These are phyloP conservation scores for Persicaria tinctoria DNA, from an alignment of 148 eudicot genomes.

Conservation along the genomic window DNA sequence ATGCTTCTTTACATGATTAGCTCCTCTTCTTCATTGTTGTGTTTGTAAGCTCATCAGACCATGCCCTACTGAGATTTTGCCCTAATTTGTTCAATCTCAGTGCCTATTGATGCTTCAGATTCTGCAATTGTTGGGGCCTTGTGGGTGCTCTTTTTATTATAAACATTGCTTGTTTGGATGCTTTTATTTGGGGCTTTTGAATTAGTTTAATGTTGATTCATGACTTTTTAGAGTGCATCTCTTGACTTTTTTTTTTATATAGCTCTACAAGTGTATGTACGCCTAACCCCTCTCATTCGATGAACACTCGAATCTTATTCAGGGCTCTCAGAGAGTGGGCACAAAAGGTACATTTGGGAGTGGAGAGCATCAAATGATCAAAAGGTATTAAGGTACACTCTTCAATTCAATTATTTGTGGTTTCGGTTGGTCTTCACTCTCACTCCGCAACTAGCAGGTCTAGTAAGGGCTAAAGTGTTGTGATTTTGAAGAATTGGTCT, in stretches of 20 bases:
- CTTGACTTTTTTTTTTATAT: not conserved
- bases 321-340: constrained; percentile 1
- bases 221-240: not conserved
- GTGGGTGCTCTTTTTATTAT: not conserved
- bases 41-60: no score
- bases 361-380: constrained; percentile 7
- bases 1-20: no score
- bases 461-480: no score
- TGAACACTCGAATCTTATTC: constrained; percentile 9
- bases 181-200: not conserved
- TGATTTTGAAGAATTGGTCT: no score
- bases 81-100: no score
- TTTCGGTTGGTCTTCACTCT: no score
- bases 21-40: no score
- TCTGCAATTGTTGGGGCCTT: not conserved
- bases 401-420: no score
- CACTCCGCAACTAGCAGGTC: no score
- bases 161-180: constrained; percentile 1
- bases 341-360: not conserved
- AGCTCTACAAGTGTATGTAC: not conserved
- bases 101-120: no score
- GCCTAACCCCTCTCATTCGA: not conserved
- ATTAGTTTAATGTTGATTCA: not conserved
- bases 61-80: no score
- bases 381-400: not conserved